Evolutionary conservation across 1,284 basidiomycete species (phyloP), one percentile per base, ranked within the genome.

Genomic region (Rhodotorula sp.): DNA sequence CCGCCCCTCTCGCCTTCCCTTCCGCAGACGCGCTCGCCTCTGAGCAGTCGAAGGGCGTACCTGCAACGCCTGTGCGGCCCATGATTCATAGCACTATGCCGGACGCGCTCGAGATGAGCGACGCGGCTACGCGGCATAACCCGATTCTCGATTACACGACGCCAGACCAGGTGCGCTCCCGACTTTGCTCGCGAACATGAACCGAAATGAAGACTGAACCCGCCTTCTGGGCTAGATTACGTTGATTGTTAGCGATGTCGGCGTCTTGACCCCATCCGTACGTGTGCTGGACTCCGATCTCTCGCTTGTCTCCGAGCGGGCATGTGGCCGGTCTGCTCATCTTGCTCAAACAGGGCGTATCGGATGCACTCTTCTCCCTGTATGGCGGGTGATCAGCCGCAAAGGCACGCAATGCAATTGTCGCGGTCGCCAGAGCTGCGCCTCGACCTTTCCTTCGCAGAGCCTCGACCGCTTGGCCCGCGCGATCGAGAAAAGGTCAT

Each of bases 211-310:
- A 21, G 34, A 34, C 34, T 34, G 10, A 12, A 45, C 25, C 44
- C 13, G n/a, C 23, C 4, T 17, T 44, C 42, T 27, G 7, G 10
- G 14, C 23, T 27, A 74, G 77, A 93, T 96, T 77, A 90, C 91
- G 19, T 85, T 95, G 48, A 90, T 97, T 48, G 92, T 97, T 79
- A 92, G 91, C 69, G 93, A 97, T 76, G 90, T 95, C 42, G 93
- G 93, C 49, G 91, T 92, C 74, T 84, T 97, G 74, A 95, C 93
- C 25, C 93, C 93, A 54, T 90, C 91, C 81, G 92, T 74, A 44
- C 25, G 74, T 59, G 54, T 46, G 45, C 25, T 45, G 23, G 12
- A 25, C 46, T 16, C 48, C 61, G 8, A 7, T 17, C 49, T 19
- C 48, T 19, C 23, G 19, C 19, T 49, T 49, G 9, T 21, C 53